Evolutionary conservation across 2,329 filamentous ascomycete species (phyloP).

Genomic region (Phyllosticta citriasiana): DNA sequence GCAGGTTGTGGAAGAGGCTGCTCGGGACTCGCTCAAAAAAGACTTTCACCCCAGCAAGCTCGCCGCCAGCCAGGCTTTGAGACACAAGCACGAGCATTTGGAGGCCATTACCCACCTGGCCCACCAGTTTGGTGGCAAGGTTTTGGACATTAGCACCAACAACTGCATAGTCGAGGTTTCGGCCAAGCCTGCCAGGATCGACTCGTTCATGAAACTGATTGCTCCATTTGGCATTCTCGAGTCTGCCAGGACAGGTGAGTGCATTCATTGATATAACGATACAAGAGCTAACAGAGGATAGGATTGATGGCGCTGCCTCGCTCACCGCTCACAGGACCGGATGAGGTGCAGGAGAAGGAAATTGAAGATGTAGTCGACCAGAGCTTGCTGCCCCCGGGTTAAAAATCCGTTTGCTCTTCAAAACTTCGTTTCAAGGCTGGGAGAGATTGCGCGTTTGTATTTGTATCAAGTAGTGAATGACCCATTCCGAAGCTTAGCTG

Average conservation of each 20-base stretch:
- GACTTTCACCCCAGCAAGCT: slow-evolving; percentile 90
- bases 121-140: slow-evolving; percentile 96
- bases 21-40: slow-evolving; percentile 30
- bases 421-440: background rate
- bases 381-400: slow-evolving; percentile 88
- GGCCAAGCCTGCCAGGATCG: slow-evolving; percentile 85
- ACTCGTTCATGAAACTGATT: slow-evolving; percentile 95
- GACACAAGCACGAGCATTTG: slow-evolving; percentile 95
- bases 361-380: slow-evolving; percentile 91
- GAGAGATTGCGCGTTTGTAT: background rate
- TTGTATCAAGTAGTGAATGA: background rate
- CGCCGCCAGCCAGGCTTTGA: slow-evolving; percentile 75
- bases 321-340: slow-evolving; percentile 70
- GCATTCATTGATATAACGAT: background rate
- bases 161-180: slow-evolving; percentile 98
- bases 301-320: slow-evolving; percentile 91
- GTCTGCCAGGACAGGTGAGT: slow-evolving; percentile 71
- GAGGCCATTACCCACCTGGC: slow-evolving; percentile 93
- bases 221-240: slow-evolving; percentile 92
- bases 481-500: background rate
- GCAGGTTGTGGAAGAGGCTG: slow-evolving; percentile 23
- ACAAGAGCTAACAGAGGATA: slow-evolving; percentile 19
- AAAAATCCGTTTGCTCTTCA: slow-evolving; percentile 18
- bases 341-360: slow-evolving; percentile 70
- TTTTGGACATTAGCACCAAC: slow-evolving; percentile 94